Evolutionary conservation across 495 filamentous ascomycete species (phyloP).

Genomic region (Xylaria scruposa): DNA sequence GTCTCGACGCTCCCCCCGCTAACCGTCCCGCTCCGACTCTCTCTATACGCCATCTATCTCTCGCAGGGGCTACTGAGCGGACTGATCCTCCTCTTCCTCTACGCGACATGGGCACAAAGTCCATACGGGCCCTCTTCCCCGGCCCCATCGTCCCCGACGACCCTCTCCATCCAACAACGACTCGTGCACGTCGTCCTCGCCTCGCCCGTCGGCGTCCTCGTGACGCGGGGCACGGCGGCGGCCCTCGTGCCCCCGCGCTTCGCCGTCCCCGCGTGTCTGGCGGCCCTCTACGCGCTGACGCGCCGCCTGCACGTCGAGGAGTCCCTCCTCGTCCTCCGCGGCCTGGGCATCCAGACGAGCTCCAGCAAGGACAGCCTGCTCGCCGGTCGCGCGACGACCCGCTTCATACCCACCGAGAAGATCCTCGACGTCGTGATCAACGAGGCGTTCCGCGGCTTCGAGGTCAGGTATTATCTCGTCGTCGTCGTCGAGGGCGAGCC

Average conservation of each 20-base stretch:
- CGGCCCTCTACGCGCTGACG: slow-evolving; percentile 44
- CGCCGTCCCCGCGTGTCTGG: slow-evolving; percentile 23
- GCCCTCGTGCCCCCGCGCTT: slow-evolving; percentile 33
- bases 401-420: slow-evolving; percentile 92
- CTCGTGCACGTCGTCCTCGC: slow-evolving; percentile 25
- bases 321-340: slow-evolving; percentile 84
- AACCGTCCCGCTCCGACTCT: slow-evolving; percentile 63
- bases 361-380: slow-evolving; percentile 71
- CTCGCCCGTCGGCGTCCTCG: slow-evolving; percentile 43
- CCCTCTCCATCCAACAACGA: neutral
- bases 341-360: slow-evolving; percentile 89
- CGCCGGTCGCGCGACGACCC: slow-evolving; percentile 58
- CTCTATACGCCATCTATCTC: slow-evolving; percentile 57
- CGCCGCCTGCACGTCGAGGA: slow-evolving; percentile 68
- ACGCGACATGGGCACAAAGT: slow-evolving; percentile 39
- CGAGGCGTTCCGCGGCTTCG: slow-evolving; percentile 93
- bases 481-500: slow-evolving; percentile 92
- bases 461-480: slow-evolving; percentile 86
- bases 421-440: slow-evolving; percentile 94
- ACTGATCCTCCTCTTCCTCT: slow-evolving; percentile 45
- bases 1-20: slow-evolving; percentile 73
- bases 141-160: neutral
- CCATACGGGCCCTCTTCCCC: slow-evolving; percentile 26
- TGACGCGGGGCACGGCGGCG: slow-evolving; percentile 21
- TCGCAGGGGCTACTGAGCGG: slow-evolving; percentile 49